Percentiles rank a stretch among this genome's conserved stretches.
These are phyloP conservation scores for Fragaria iinumae DNA, from an alignment of 306 rosid genomes.

Conservation along the genomic window DNA sequence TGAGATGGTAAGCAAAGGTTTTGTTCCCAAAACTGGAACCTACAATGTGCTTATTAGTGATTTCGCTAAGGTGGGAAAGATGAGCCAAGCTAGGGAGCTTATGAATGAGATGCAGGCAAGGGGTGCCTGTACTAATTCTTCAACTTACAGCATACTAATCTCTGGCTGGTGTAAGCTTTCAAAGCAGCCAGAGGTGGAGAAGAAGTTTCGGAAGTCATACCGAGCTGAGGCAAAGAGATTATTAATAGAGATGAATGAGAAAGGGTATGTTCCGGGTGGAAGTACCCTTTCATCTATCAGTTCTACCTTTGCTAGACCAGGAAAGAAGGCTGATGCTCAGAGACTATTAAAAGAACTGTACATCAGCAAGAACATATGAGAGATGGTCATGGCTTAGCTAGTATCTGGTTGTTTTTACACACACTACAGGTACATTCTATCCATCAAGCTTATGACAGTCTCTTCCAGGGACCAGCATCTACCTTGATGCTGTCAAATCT, in stretches of 20 bases:
- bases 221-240: constrained; percentile 70
- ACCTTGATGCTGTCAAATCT: neutral
- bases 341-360: constrained; percentile 56
- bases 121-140: constrained; percentile 72
- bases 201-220: constrained; percentile 47
- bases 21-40: constrained; percentile 68
- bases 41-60: constrained; percentile 81
- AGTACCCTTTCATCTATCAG: constrained; percentile 56
- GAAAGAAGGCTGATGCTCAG: constrained; percentile 63
- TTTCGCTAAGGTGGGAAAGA: constrained; percentile 74
- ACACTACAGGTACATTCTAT: constrained; percentile 46
- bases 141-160: constrained; percentile 74
- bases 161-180: constrained; percentile 83
- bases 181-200: constrained; percentile 56
- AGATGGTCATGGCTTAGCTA: constrained; percentile 28
- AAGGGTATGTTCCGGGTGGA: constrained; percentile 65
- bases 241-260: constrained; percentile 63
- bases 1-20: constrained; percentile 80
- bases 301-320: constrained; percentile 62
- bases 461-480: constrained; percentile 1
- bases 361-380: constrained; percentile 44
- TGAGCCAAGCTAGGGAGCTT: constrained; percentile 86
- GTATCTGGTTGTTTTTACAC: constrained; percentile 83
- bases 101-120: constrained; percentile 77
- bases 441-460: constrained; percentile 4